Base-by-base conservation (phyloP, 331 rosid genomes). In the Acacia pycnantha region DNA sequence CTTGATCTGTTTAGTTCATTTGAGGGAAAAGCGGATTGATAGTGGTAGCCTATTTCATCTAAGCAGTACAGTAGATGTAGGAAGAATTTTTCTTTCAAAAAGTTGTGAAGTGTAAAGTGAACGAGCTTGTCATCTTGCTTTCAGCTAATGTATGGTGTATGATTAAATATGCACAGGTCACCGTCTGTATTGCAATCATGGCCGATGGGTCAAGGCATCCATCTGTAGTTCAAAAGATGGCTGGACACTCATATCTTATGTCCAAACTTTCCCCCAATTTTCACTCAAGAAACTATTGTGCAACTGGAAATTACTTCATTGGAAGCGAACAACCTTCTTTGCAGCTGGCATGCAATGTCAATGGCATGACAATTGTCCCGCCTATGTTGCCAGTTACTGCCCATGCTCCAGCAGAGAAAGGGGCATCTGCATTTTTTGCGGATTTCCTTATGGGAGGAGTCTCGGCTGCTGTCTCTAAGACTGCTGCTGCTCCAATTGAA, bases 381-480 rank as follows among this genome's bases (percentile, higher is more conserved):
- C 79, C 79, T 48, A 4, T 83, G 70, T 83, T 88, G 70, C 79
- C 90, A 0, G 33, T 94, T 71, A 77, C 79, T 47, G 92, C 68
- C 31, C 91, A 88, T 56, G 92, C 97, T 75, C 97, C 98, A 0
- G 66, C 88, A 11, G 98, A 92, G 89, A 91, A 91, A 80, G 97
- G 97, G 78, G 76, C 73, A 0, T 9, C 78, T 78, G 89, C 74
- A 2, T 94, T 94, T 87, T 40, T 83, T 3, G 65, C 88, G 16
- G 97, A 94, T 87, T 94, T 94, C 70, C 88, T 94, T 73, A 92
- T 94, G 98, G 98, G 98, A 70, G 98, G 97, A 85, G 98, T 91
- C 5, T 93, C 97, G 85, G 97, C 95, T 65, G 97, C 97, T 77
- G 97, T 94, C 26, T 94, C 97, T 4, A 90, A 94, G 88, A 88